Evolutionary conservation across 129 eudicot species (phyloP).

Genomic region (Flaveria bidentis): DNA sequence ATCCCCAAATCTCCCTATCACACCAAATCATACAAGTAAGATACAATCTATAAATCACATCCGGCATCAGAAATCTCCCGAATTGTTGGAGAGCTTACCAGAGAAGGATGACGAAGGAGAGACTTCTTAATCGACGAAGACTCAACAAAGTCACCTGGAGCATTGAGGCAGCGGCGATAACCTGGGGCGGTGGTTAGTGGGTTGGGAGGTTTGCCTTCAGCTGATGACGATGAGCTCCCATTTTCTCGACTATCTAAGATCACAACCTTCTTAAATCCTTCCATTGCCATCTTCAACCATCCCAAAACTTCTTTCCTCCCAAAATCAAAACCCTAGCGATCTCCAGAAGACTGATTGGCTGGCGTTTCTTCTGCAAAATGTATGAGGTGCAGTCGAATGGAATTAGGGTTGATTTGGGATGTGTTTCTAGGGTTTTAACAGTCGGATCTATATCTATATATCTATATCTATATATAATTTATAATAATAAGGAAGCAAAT

Average conservation of each 20-base stretch:
- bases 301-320: no score
- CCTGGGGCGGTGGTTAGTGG: conserved; percentile 39
- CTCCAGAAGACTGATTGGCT: no score
- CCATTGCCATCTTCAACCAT: conserved; percentile 31
- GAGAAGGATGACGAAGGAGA: conserved; percentile 66
- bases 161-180: conserved; percentile 42
- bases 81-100: conserved; percentile 43
- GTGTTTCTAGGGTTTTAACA: conserved; percentile 18
- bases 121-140: conserved; percentile 44
- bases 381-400: neutral
- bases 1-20: neutral
- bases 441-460: neutral
- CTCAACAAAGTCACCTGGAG: conserved; percentile 19
- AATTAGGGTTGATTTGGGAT: neutral
- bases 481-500: no score
- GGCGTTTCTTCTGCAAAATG: no score
- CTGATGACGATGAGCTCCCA: conserved; percentile 39
- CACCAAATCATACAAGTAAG: conserved; percentile 11
- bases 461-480: neutral
- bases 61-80: neutral
- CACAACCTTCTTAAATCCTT: conserved; percentile 45
- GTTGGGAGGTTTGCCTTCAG: conserved; percentile 69
- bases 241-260: conserved; percentile 27
- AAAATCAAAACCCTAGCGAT: no score
- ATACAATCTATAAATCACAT: conserved; percentile 13